phyloP scores from a whole-genome alignment of 2,329 filamentous ascomycete species.

The Tolypocladium endophyticum region DNA sequence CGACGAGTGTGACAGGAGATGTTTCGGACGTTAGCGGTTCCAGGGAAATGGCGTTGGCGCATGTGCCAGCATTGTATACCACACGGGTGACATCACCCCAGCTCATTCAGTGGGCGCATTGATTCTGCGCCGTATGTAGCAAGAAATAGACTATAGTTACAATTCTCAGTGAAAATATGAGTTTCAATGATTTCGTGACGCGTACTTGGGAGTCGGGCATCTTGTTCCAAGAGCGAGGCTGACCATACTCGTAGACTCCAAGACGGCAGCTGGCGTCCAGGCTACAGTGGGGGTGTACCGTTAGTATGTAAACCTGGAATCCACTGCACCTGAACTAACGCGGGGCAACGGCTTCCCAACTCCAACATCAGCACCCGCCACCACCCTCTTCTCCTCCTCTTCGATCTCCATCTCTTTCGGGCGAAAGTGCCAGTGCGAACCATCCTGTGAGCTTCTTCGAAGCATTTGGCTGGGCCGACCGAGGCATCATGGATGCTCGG shows the following conservation, averaged over 20 bases:
- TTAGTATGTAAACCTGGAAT: too few species aligned
- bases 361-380: background rate
- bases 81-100: background rate
- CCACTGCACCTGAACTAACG: background rate
- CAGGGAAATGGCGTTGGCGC: background rate
- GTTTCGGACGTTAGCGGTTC: background rate
- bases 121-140: background rate
- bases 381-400: background rate
- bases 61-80: background rate
- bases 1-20: background rate
- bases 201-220: background rate
- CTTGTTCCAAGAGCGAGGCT: too few species aligned
- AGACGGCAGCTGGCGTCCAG: too few species aligned
- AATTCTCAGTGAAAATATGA: background rate
- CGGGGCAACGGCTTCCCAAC: background rate
- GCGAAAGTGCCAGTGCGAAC: background rate
- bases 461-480: background rate
- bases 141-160: background rate
- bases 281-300: too few species aligned
- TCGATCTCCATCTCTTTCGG: background rate
- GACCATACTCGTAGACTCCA: too few species aligned
- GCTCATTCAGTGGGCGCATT: background rate
- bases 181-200: background rate
- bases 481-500: slow-evolving; percentile 35
- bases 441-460: background rate